These are phyloP conservation scores for Senna siamea DNA, from an alignment of 306 rosid genomes.

Conservation along the genomic window DNA sequence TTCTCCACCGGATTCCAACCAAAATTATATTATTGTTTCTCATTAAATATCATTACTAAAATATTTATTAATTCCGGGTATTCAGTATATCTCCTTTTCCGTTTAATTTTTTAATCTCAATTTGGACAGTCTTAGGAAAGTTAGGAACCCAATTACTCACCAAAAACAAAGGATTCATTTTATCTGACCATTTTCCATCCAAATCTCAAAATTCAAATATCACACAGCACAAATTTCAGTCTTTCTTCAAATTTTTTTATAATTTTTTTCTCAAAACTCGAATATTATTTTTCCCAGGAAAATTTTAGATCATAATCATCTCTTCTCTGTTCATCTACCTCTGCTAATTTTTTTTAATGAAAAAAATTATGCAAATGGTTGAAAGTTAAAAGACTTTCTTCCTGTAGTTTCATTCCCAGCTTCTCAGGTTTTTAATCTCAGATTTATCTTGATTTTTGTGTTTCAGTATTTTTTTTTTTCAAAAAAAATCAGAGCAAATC, in stretches of 20 bases:
- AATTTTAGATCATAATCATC: constrained; percentile 28
- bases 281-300: constrained; percentile 7
- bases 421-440: constrained; percentile 28
- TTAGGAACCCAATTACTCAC: constrained; percentile 52
- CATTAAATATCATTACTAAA: constrained; percentile 25
- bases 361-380: constrained; percentile 38
- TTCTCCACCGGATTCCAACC: constrained; percentile 32
- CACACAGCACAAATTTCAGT: constrained; percentile 40
- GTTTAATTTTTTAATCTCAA: constrained; percentile 49
- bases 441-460: constrained; percentile 20
- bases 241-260: constrained; percentile 36
- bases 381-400: constrained; percentile 32
- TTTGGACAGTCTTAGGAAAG: constrained; percentile 62
- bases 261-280: constrained; percentile 30
- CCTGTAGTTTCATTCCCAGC: constrained; percentile 42
- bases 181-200: constrained; percentile 50
- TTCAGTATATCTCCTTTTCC: constrained; percentile 30
- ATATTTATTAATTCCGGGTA: constrained; percentile 23
- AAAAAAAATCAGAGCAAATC: constrained; percentile 17
- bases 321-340: constrained; percentile 34
- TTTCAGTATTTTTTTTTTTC: constrained; percentile 24
- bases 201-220: constrained; percentile 44
- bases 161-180: constrained; percentile 49
- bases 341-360: constrained; percentile 25
- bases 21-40: constrained; percentile 16